These are phyloP conservation scores for Fonsecaea multimorphosa DNA, from an alignment of 2,329 filamentous ascomycete species.

Conservation along the genomic window DNA sequence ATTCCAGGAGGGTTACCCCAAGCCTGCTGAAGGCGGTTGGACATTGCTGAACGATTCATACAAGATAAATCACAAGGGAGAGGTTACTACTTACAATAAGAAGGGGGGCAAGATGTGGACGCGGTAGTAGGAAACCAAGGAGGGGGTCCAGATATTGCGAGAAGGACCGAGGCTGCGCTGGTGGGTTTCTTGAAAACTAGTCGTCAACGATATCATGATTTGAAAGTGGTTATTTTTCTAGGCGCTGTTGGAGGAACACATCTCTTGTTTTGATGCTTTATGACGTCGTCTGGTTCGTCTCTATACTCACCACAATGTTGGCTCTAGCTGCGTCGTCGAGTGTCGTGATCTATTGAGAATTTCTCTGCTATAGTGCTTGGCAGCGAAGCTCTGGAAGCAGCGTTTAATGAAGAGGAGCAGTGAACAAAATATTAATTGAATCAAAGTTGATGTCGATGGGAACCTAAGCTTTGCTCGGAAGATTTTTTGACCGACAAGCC, in stretches of 20 bases:
- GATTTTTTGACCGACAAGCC: no score
- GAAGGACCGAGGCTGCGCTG: neutral
- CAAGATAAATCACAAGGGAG: conserved; percentile 1
- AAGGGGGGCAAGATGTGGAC: neutral
- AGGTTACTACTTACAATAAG: neutral
- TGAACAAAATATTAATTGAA: neutral
- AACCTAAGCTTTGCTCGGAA: no score
- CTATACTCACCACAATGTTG: neutral
- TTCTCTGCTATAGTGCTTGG: neutral
- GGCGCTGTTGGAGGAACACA: neutral
- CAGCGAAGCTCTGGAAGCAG: no score
- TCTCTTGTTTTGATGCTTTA: neutral
- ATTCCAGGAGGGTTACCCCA: neutral
- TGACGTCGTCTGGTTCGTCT: neutral
- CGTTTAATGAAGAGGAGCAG: neutral
- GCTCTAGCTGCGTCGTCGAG: neutral
- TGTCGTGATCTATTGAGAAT: neutral
- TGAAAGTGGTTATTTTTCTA: neutral
- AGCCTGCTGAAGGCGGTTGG: neutral
- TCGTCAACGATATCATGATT: neutral
- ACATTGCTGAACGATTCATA: neutral
- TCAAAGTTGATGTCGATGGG: neutral
- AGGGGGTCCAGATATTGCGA: neutral
- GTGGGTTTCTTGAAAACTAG: neutral
- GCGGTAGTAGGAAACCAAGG: neutral